Base-by-base conservation (phyloP, 2,329 filamentous ascomycete species). In the Neofusicoccum kwambonambiense region DNA sequence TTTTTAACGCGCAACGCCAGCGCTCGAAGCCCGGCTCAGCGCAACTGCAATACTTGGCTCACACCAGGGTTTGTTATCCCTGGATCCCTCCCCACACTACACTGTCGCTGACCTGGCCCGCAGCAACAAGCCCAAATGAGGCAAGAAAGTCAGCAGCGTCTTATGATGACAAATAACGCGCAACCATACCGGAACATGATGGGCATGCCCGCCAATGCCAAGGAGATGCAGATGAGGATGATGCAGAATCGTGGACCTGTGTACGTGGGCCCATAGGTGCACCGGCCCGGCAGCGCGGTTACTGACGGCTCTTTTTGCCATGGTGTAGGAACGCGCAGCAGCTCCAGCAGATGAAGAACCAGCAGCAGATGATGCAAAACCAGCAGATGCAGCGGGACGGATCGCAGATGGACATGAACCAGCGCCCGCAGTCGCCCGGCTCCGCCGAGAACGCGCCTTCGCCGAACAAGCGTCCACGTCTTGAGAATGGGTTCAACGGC, bases 391-490 rank as follows among this genome's bases (percentile, higher is more conserved):
- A 94, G 76, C 86, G 92, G 66, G 92, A 96, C 72, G 90, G 91
- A 62, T 94, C 92, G 15, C 89, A 90, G 68, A 92, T 95, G 86
- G 92, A 96, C 71, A 90, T 90, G 77, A 92, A 90, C 78, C 80
- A 79, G 68, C 87, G 93, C 66, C 89, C 92, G 34, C 88, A 89
- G 65, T 97, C 94, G 39, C 94, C 94, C 7, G 88, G 89, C 58
- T 89, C 90, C 42, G 89, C 88, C 63, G 93, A 97, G 62, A 95
- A 95, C 73, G 93, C 92, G 31, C 92, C 93, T 4, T 98, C 94
- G 37, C 94, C 94, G 1, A 94, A 91, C 68, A 98, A 98, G 82
- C 87, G 93, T 73, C 91, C 89, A 65, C 90, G 93, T 65, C 86
- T 97, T 67, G 91, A 93, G 69, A 89, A 84, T 84, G 84, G 84